Evolutionary conservation across 176 grass and related monocot genomes (phyloP).

Genomic region (Canna indica): DNA sequence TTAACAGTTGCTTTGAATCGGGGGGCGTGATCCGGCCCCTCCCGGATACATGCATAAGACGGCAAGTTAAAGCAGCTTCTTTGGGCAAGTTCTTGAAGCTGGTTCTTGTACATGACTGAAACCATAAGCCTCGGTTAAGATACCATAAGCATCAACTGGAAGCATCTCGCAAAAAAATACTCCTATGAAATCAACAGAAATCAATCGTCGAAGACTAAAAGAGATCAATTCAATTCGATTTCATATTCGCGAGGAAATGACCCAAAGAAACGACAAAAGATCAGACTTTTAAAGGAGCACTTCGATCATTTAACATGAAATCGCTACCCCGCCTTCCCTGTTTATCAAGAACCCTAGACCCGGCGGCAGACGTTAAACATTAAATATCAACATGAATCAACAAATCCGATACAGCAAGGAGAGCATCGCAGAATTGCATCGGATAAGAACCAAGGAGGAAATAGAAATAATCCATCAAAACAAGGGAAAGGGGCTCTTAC

Average conservation of each 20-base stretch:
- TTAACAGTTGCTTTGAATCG: constrained; percentile 75
- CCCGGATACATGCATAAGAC: constrained; percentile 58
- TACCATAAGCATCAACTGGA: background rate
- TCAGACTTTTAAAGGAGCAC: background rate
- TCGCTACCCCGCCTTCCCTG: background rate
- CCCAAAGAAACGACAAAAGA: background rate
- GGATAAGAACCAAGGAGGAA: background rate
- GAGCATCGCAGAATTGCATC: background rate
- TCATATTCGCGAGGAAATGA: background rate
- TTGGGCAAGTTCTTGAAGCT: constrained; percentile 94
- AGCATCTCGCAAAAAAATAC: no score
- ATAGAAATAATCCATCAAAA: background rate
- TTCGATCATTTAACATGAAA: background rate
- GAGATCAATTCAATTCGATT: background rate
- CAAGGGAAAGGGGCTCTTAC: background rate
- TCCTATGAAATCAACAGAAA: no score
- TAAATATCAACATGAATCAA: background rate
- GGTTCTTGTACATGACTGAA: constrained; percentile 80
- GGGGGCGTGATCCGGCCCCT: constrained; percentile 85
- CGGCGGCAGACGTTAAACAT: background rate
- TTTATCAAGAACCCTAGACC: background rate
- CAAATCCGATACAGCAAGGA: background rate
- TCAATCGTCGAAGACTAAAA: no score
- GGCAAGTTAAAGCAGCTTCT: constrained; percentile 91
- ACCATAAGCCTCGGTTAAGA: background rate